A percentile compares a stretch with the other conserved stretches of the same genome.
phyloP scores from a whole-genome alignment of 129 eudicot genomes.

The Daucus carota region DNA sequence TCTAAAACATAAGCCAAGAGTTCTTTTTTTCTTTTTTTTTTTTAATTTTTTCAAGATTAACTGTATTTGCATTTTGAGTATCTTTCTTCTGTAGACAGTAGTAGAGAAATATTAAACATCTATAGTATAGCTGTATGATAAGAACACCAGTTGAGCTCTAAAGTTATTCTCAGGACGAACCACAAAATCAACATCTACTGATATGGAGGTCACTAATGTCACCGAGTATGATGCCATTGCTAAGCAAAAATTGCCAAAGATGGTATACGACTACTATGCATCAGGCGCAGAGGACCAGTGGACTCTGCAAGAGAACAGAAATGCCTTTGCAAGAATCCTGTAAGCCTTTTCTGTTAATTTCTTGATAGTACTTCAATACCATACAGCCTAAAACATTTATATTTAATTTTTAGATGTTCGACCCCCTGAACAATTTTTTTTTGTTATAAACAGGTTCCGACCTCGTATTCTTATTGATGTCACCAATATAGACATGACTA shows the following conservation, averaged over 20 bases:
- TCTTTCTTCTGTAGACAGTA: too few species aligned
- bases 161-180: constrained; percentile 15
- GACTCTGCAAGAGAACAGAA: constrained; percentile 84
- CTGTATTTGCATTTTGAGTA: too few species aligned
- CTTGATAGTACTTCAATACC: background rate
- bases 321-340: constrained; percentile 87
- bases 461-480: constrained; percentile 93
- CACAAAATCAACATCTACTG: constrained; percentile 3
- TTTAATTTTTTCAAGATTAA: too few species aligned
- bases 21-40: too few species aligned
- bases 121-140: too few species aligned
- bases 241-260: constrained; percentile 87
- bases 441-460: constrained; percentile 53
- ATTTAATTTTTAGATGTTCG: background rate
- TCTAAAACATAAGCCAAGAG: too few species aligned
- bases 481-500: constrained; percentile 77
- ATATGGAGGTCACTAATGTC: constrained; percentile 76
- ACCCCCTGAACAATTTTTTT: constrained; percentile 3
- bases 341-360: constrained; percentile 19
- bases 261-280: constrained; percentile 85
- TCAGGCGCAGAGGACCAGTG: constrained; percentile 97
- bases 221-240: constrained; percentile 84
- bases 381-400: background rate
- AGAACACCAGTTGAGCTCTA: background rate
- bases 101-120: too few species aligned